Percentiles rank a stretch among this genome's conserved stretches.
These are phyloP conservation scores for Pyrenochaeta sp. DNA, from an alignment of 2,329 filamentous ascomycete species.

Conservation along the genomic window DNA sequence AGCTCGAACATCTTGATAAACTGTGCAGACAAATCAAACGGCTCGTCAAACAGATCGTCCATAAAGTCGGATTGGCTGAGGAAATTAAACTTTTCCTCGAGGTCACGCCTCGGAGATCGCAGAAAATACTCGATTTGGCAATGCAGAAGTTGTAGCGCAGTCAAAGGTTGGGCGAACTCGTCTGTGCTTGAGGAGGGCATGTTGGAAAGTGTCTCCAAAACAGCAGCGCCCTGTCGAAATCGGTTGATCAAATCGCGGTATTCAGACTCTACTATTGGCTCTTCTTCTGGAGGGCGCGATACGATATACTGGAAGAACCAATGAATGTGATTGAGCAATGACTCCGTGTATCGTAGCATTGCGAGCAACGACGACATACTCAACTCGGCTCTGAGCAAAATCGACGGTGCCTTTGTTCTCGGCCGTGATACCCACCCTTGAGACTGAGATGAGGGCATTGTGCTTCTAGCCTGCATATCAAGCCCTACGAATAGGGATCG, in stretches of 20 bases:
- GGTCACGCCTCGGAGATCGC: conserved; percentile 17
- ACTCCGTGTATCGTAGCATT: conserved; percentile 30
- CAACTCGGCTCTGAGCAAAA: conserved; percentile 10
- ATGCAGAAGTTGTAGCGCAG: conserved; percentile 20
- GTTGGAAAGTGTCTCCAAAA: conserved; percentile 13
- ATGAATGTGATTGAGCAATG: conserved; percentile 33
- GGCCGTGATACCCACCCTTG: conserved; percentile 35
- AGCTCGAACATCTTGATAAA: conserved; percentile 26
- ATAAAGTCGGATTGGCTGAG: conserved; percentile 9
- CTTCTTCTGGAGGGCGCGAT: conserved; percentile 14
- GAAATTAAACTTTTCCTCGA: conserved; percentile 15
- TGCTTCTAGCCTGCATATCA: conserved; percentile 40
- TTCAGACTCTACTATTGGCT: conserved; percentile 16
- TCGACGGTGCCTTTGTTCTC: conserved; percentile 8
- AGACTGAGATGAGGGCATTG: conserved; percentile 31
- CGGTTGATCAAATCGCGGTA: conserved; percentile 11
- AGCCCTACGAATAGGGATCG: conserved; percentile 41
- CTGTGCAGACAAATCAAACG: conserved; percentile 25
- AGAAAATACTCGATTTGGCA: conserved; percentile 22
- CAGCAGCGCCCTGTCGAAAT: conserved; percentile 9
- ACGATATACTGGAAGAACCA: conserved; percentile 32
- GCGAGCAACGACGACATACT: conserved; percentile 14
- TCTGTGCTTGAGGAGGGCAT: conserved; percentile 3
- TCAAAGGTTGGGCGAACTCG: conserved; percentile 6
- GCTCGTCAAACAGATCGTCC: conserved; percentile 20